Conservation (phyloP, 208 protist genomes). For the Trypanosoma avium region DNA sequence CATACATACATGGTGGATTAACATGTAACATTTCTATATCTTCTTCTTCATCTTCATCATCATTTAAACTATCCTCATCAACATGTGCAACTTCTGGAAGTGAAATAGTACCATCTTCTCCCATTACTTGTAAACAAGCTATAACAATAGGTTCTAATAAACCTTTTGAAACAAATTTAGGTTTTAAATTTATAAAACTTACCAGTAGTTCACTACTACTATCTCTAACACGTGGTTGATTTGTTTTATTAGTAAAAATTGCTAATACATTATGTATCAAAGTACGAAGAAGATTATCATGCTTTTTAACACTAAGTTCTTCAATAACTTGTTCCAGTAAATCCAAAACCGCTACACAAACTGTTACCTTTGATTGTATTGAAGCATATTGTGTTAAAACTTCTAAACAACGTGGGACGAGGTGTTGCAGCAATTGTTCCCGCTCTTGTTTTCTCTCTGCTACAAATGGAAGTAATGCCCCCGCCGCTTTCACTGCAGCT, state of each 20-base stretch:
- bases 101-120: constrained; percentile 73
- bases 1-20: constrained; percentile 63
- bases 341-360: constrained; percentile 72
- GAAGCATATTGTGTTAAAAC: constrained; percentile 34
- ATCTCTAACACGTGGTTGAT: constrained; percentile 53
- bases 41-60: constrained; percentile 35
- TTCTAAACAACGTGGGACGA: constrained; percentile 42
- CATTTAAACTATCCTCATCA: constrained; percentile 19
- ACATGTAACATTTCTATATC: constrained; percentile 64
- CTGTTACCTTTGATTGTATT: constrained; percentile 29
- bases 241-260: constrained; percentile 34
- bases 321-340: constrained; percentile 59
- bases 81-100: constrained; percentile 38
- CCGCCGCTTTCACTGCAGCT: constrained; percentile 62
- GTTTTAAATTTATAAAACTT: constrained; percentile 50
- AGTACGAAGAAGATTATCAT: constrained; percentile 33
- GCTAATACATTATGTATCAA: constrained; percentile 36
- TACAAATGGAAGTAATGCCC: constrained; percentile 50
- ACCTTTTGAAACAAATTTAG: constrained; percentile 59
- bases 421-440: constrained; percentile 35
- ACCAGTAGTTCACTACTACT: constrained; percentile 43
- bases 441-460: constrained; percentile 33
- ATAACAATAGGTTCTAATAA: constrained; percentile 63
- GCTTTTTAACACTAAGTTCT: constrained; percentile 52
- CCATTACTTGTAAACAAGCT: constrained; percentile 62